Base-by-base conservation (phyloP, 2,329 filamentous ascomycete genomes). In the Xylariaceae sp. region DNA sequence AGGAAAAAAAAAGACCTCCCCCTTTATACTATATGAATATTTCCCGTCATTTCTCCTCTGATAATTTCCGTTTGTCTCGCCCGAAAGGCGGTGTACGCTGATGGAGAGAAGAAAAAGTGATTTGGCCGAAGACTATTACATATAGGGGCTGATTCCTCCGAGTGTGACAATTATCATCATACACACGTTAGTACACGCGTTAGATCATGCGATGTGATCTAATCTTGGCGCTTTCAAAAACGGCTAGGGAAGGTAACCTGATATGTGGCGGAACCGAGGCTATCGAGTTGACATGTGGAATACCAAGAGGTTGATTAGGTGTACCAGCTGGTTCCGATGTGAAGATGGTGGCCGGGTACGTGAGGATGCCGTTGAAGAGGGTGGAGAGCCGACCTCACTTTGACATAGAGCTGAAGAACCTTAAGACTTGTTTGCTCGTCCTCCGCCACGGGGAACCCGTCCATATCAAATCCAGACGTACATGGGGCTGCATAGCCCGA, bases 11-110 rank as follows among this genome's bases (percentile, higher is more conserved):
- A 37, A 29, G 26, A 10, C 26, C 49, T 20, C 2, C 14, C 46
- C 50, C 52, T 44, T 29, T 50, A 54, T 51, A 48, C 48, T 44
- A 57, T 62, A 48, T 59, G 54, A 54, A 57, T 56, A 52, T 62
- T 52, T 42, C 42, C 57, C 43, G 18, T 45, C 21, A 51, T 37
- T 37, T 12, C 10, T 45, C 44, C 47, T 23, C 23, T 40, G 49
- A 54, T 57, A 54, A 52, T 41, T 20, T 16, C 14, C 49, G 20
- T 16, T 41, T 44, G 14, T 52, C 47, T 40, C 44, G 21, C 46
- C 21, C 10, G 49, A 7, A 54, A 26, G 40, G 37, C 45, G 40
- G 32, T 41, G 20, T 57, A 41, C 26, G 26, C 40, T 47, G 46
- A 52, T 41, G 12, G 42, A 50, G 46, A 52, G 52, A 49, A 37